Conservation (phyloP, 306 rosid species). For the Fragaria iinumae region DNA sequence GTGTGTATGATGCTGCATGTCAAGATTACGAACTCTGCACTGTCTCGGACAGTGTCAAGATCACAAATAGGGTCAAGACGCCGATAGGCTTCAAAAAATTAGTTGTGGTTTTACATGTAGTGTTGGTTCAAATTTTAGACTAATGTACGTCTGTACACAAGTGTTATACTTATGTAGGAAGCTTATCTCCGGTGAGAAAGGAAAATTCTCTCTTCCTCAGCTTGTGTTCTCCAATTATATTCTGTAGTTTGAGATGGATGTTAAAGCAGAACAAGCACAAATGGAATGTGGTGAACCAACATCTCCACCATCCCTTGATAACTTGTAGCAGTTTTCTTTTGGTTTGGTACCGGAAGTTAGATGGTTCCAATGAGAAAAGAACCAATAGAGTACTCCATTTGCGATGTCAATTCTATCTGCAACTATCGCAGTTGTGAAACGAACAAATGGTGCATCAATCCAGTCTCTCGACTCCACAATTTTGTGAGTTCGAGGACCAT, state of each 20-base stretch:
- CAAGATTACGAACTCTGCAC: background rate
- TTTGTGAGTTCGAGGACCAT: too few relatives aligned
- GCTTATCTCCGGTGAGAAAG: background rate
- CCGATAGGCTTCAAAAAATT: background rate
- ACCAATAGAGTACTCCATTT: too few relatives aligned
- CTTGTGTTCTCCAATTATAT: background rate
- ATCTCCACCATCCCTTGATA: background rate
- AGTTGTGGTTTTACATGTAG: background rate
- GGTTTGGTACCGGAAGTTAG: too few relatives aligned
- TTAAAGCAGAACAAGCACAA: background rate
- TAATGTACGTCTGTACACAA: background rate
- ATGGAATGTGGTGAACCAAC: background rate
- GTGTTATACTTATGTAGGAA: background rate
- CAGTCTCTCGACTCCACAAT: too few relatives aligned
- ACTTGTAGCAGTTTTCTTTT: background rate
- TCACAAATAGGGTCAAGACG: background rate
- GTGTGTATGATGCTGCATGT: background rate
- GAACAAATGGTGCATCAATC: too few relatives aligned
- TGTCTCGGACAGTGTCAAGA: background rate
- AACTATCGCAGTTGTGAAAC: too few relatives aligned
- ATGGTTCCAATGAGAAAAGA: too few relatives aligned
- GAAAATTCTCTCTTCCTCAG: background rate
- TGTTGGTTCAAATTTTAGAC: background rate
- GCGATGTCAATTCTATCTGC: too few relatives aligned
- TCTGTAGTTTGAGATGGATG: background rate